Base-by-base conservation (phyloP, 768 basidiomycete species). In the Kockovaella imperatae region DNA sequence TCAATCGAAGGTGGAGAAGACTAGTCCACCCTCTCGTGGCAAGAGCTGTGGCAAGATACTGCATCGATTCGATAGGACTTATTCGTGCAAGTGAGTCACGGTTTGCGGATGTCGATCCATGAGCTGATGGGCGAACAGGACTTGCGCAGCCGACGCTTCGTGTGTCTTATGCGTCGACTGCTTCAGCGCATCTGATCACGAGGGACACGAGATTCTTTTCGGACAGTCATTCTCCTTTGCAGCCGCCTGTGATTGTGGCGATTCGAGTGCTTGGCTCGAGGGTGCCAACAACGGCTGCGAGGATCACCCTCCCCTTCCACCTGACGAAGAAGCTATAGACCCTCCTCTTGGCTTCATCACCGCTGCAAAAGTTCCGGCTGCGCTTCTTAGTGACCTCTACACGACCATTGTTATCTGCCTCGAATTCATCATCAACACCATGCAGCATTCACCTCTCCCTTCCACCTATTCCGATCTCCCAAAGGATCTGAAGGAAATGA, bases 171-270 rank as follows among this genome's bases (percentile, higher is more conserved):
- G 93, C 67, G 77, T 86, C 1, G 78, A 79, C 40, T 97, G 95
- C 70, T 97, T 91, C 73, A 83, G 86, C 58, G 79, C 84, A 1
- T 84, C 86, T n/a, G 77, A 84, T 48, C 93, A 97, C 66, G 73
- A 75, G 18, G 82, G 81, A 36, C 93, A 97, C 74, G 93, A 88
- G 56, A 82, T 96, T 59, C 84, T 84, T 50, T 91, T 97, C 74
- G 88, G 87, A 71, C 84, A 93, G 49, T 89, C 95, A 58, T 83
- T 86, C 0, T 86, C 89, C 5, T 68, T 68, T 15, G 56, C 69
- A 15, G 86, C 89, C 4, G 90, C 87, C 58, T 99, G 95, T 65
- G 90, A 96, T 71, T 96, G 93, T 60, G 89, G 89, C 14, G 91
- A 96, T 62, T 75, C 78, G 20, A 85, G 93, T 62, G 87, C 87